A percentile compares a stretch with the other conserved stretches of the same genome.
Conservation (phyloP, 2,329 filamentous ascomycete genomes). For the Pseudocercospora vitis region DNA sequence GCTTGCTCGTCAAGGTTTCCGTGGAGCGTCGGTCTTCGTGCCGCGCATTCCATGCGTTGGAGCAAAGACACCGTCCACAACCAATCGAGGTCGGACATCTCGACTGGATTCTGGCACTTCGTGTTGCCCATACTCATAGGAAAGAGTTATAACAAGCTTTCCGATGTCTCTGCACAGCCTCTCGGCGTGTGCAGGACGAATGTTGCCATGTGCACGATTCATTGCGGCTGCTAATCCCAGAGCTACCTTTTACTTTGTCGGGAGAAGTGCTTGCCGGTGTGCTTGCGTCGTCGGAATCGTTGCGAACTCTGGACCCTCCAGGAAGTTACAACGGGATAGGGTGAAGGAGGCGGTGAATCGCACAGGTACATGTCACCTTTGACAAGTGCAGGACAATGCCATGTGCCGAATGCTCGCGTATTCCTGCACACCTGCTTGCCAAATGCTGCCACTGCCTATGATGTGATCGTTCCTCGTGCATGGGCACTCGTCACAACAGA, state of each 20-base stretch:
- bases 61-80: background rate
- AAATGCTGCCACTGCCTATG: background rate
- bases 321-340: background rate
- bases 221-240: background rate
- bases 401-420: background rate
- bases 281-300: background rate
- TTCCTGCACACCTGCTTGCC: background rate
- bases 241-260: background rate
- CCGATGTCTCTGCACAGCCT: background rate
- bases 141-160: background rate
- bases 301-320: background rate
- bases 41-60: background rate
- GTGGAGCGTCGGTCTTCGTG: background rate
- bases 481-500: too few relatives aligned
- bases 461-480: too few relatives aligned
- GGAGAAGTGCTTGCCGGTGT: background rate
- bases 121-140: background rate
- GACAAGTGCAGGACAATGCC: background rate
- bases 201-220: background rate
- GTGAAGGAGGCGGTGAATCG: background rate
- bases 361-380: background rate
- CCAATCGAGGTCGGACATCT: background rate
- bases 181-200: background rate
- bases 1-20: background rate
- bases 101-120: background rate